Percentiles rank a stretch among this genome's conserved stretches.
Conservation (phyloP, 441 rosid genomes). For the Pelargonium citronellum region DNA sequence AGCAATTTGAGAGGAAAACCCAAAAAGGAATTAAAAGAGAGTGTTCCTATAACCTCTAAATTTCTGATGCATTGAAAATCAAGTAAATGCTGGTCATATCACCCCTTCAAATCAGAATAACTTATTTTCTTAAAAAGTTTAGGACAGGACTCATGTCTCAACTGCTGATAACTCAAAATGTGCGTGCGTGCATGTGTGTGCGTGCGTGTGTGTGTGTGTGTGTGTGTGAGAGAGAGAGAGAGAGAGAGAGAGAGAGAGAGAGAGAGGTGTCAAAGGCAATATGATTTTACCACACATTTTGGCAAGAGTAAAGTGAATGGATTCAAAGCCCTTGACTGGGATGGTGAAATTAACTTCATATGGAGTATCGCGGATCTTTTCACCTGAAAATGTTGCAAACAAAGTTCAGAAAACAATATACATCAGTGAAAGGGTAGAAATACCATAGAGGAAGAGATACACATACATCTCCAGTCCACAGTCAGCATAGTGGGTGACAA, state of each 20-base stretch:
- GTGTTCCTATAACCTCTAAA: no score
- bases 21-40: no score
- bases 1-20: no score
- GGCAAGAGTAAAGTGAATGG: slow-evolving; percentile 69
- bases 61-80: no score
- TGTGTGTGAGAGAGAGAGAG: neutral
- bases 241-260: slow-evolving; percentile 10
- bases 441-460: slow-evolving; percentile 4
- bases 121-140: no score
- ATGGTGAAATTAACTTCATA: slow-evolving; percentile 70
- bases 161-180: no score
- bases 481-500: slow-evolving; percentile 65
- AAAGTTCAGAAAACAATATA: slow-evolving; percentile 19
- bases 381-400: slow-evolving; percentile 44
- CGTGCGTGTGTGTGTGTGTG: no score
- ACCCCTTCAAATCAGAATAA: no score
- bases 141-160: no score
- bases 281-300: slow-evolving; percentile 74
- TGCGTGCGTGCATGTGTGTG: no score
- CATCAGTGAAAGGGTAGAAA: slow-evolving; percentile 1
- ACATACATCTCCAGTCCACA: slow-evolving; percentile 79
- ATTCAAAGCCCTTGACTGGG: slow-evolving; percentile 77
- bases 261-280: slow-evolving; percentile 8
- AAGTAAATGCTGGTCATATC: no score
- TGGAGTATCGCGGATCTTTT: slow-evolving; percentile 45